Evolutionary conservation across 768 basidiomycete species (phyloP).

Genomic region (Phylloporus arenicola): DNA sequence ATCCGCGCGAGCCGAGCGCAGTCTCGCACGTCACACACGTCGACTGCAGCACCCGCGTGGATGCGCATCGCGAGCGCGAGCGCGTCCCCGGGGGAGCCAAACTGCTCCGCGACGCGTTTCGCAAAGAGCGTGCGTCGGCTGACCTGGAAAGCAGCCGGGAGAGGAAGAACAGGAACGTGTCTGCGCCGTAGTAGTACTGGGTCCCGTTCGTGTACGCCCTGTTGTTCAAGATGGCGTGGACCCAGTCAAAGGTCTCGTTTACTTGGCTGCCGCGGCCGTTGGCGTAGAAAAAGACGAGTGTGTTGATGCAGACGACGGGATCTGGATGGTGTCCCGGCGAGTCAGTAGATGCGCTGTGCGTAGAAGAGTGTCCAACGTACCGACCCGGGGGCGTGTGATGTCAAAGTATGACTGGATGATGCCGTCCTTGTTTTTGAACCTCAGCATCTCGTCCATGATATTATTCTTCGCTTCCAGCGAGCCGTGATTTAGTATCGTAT

Average conservation of each 20-base stretch:
- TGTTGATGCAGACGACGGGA: slow-evolving; percentile 17
- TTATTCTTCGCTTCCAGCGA: slow-evolving; percentile 13
- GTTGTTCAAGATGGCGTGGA: slow-evolving; percentile 17
- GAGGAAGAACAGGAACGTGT: slow-evolving; percentile 20
- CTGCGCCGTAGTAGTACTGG: slow-evolving; percentile 14
- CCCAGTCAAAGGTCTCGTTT: slow-evolving; percentile 19
- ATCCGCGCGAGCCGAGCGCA: slow-evolving; percentile 14
- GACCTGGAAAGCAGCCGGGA: slow-evolving; percentile 18
- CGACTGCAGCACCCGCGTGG: slow-evolving; percentile 7
- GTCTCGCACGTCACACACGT: slow-evolving; percentile 11
- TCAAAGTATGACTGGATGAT: slow-evolving; percentile 21
- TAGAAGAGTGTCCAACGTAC: background rate
- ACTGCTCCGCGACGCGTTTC: slow-evolving; percentile 12
- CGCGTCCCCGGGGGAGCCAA: slow-evolving; percentile 16
- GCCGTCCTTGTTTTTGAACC: slow-evolving; percentile 14
- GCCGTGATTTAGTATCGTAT: slow-evolving; percentile 11
- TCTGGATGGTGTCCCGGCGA: background rate
- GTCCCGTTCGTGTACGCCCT: slow-evolving; percentile 19
- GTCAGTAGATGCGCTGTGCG: background rate
- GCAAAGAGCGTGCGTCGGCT: slow-evolving; percentile 14
- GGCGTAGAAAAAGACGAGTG: slow-evolving; percentile 17
- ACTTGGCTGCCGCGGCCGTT: slow-evolving; percentile 17
- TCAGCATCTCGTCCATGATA: slow-evolving; percentile 20
- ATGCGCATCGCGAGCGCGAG: slow-evolving; percentile 18
- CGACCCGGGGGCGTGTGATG: slow-evolving; percentile 16